Evolutionary conservation across 345 rosid species (phyloP).

Genomic region (Ceriops zippeliana): DNA sequence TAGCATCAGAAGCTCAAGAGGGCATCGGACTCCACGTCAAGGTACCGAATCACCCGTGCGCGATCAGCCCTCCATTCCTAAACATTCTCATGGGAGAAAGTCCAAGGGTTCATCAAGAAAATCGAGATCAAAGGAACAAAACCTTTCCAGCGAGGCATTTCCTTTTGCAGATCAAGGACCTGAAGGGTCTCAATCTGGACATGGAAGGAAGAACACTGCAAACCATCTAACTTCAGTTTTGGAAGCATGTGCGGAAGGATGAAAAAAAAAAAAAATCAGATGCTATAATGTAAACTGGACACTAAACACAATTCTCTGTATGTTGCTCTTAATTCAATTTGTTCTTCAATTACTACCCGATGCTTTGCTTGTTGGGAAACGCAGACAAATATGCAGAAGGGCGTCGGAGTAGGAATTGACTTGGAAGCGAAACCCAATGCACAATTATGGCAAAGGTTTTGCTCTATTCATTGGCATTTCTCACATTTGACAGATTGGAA

Average conservation of each 20-base stretch:
- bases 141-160: conserved; percentile 7
- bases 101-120: conserved; percentile 13
- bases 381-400: too few relatives aligned
- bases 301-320: neutral
- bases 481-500: too few relatives aligned
- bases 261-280: neutral
- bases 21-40: conserved; percentile 10
- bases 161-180: conserved; percentile 13
- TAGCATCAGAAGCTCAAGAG: conserved; percentile 4
- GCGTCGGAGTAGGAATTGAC: too few relatives aligned
- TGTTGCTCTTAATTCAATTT: neutral
- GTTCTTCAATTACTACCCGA: too few relatives aligned
- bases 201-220: conserved; percentile 11
- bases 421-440: too few relatives aligned
- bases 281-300: neutral
- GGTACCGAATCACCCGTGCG: conserved; percentile 16
- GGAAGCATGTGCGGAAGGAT: conserved; percentile 19
- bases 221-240: conserved; percentile 19
- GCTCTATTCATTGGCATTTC: too few relatives aligned
- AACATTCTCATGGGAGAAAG: conserved; percentile 24
- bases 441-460: too few relatives aligned
- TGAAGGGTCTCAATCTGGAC: conserved; percentile 14
- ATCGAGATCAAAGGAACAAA: conserved; percentile 22
- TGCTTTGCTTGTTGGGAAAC: too few relatives aligned
- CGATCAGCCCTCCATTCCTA: conserved; percentile 22